phyloP scores from a whole-genome alignment of 257 asterid species.

The Buddleja alternifolia region DNA sequence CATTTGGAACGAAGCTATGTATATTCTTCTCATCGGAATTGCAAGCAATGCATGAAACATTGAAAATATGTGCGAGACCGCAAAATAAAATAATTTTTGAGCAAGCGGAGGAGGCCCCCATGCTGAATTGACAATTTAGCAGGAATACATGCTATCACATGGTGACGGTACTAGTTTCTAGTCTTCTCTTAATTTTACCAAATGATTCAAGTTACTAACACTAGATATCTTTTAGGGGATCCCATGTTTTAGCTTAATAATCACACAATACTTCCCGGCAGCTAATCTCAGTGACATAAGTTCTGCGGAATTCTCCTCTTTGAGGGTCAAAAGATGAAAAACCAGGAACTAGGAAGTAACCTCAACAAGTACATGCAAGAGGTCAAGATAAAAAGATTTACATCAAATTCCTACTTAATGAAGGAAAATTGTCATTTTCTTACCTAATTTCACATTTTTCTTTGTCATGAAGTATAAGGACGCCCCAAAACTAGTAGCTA shows the following conservation, averaged over 20 bases:
- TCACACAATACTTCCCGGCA: neutral
- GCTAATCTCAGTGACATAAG: neutral
- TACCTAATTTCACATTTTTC: conserved; percentile 66
- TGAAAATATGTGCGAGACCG: too few relatives aligned
- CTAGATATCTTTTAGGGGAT: neutral
- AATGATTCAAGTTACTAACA: neutral
- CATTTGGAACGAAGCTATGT: too few relatives aligned
- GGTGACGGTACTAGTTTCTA: neutral
- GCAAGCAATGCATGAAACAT: too few relatives aligned
- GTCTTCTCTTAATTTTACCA: neutral
- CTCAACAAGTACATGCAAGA: neutral
- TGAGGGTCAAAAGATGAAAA: neutral
- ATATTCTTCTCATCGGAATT: too few relatives aligned
- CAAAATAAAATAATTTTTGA: too few relatives aligned
- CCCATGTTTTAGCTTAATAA: neutral
- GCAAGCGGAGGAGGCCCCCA: too few relatives aligned
- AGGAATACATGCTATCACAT: too few relatives aligned
- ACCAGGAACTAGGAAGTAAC: neutral
- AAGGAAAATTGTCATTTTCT: conserved; percentile 25
- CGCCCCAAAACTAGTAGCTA: conserved; percentile 70
- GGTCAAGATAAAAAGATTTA: too few relatives aligned
- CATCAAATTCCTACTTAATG: neutral
- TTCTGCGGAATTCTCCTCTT: neutral
- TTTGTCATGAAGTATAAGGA: conserved; percentile 71
- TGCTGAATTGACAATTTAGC: too few relatives aligned